These are phyloP conservation scores for Fonsecaea nubica DNA, from an alignment of 2,329 filamentous ascomycete genomes.

Conservation along the genomic window DNA sequence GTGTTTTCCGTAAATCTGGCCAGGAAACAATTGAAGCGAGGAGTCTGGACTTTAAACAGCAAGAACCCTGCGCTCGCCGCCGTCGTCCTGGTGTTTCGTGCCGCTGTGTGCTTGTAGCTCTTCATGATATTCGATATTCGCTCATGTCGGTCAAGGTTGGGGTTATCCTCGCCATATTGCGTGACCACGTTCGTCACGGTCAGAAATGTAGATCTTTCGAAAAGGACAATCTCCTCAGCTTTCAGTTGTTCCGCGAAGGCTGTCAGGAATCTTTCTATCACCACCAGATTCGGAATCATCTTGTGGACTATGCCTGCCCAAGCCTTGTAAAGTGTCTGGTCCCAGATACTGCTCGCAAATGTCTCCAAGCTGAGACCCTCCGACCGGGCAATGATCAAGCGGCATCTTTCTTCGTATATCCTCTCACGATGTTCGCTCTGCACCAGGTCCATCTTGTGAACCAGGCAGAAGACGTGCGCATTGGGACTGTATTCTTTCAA, in stretches of 20 bases:
- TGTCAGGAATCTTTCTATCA: conserved; percentile 85
- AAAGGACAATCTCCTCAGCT: conserved; percentile 91
- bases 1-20: conserved; percentile 97
- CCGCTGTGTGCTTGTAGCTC: conserved; percentile 86
- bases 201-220: conserved; percentile 93
- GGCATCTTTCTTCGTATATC: conserved; percentile 83
- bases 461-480: conserved; percentile 89
- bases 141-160: conserved; percentile 91
- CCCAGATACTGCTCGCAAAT: conserved; percentile 97
- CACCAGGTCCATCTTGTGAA: conserved; percentile 99
- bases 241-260: conserved; percentile 84
- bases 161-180: conserved; percentile 64
- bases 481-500: conserved; percentile 80
- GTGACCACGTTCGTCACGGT: conserved; percentile 88
- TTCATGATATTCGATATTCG: conserved; percentile 97
- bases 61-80: conserved; percentile 52
- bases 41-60: conserved; percentile 58
- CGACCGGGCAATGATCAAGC: conserved; percentile 77
- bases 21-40: conserved; percentile 89
- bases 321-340: conserved; percentile 95
- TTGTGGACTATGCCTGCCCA: conserved; percentile 99
- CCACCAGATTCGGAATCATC: conserved; percentile 87
- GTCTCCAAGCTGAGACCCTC: conserved; percentile 77
- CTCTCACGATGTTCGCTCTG: conserved; percentile 77
- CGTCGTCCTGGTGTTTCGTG: conserved; percentile 53